Conservation (phyloP, 2,329 filamentous ascomycete species). For the Paracoccidioides brasiliensis region DNA sequence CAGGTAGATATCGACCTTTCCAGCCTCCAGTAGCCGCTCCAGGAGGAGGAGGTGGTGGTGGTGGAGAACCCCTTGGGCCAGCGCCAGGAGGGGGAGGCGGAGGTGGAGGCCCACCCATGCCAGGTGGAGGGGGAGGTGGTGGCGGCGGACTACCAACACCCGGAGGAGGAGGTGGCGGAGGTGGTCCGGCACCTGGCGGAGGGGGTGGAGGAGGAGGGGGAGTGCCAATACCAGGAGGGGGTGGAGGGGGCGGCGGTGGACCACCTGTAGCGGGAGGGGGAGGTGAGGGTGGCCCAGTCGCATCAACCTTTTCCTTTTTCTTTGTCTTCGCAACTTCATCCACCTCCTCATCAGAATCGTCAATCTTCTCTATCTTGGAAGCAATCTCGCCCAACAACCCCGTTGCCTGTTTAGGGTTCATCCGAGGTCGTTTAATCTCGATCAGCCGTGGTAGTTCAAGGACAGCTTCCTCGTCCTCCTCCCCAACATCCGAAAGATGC, state of each 20-base stretch:
- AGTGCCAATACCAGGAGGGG: constrained; percentile 23
- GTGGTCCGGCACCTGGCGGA: constrained; percentile 33
- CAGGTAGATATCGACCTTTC: constrained; percentile 60
- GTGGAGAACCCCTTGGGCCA: constrained; percentile 24
- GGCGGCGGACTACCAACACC: constrained; percentile 28
- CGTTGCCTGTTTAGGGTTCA: constrained; percentile 50
- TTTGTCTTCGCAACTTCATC: constrained; percentile 29
- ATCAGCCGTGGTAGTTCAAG: constrained; percentile 71
- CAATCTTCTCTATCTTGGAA: constrained; percentile 60
- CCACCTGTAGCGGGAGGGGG: constrained; percentile 34
- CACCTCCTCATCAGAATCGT: constrained; percentile 51
- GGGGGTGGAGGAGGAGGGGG: constrained; percentile 34
- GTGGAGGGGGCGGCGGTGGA: constrained; percentile 25
- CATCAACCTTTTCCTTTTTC: constrained; percentile 2
- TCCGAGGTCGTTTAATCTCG: constrained; percentile 56
- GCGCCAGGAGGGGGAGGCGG: constrained; percentile 27
- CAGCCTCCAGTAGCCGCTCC: constrained; percentile 31
- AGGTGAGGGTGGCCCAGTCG: constrained; percentile 32
- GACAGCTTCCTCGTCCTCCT: constrained; percentile 48
- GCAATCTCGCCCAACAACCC: constrained; percentile 58
- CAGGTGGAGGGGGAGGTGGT: constrained; percentile 36
- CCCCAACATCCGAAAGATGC: constrained; percentile 39
- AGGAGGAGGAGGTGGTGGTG: constrained; percentile 24
- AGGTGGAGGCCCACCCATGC: constrained; percentile 26
- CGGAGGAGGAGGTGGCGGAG: constrained; percentile 30